Evolutionary conservation across 2,329 filamentous ascomycete genomes (phyloP), one percentile per base, ranked within the genome.

Genomic region (Zymoseptoria tritici): DNA sequence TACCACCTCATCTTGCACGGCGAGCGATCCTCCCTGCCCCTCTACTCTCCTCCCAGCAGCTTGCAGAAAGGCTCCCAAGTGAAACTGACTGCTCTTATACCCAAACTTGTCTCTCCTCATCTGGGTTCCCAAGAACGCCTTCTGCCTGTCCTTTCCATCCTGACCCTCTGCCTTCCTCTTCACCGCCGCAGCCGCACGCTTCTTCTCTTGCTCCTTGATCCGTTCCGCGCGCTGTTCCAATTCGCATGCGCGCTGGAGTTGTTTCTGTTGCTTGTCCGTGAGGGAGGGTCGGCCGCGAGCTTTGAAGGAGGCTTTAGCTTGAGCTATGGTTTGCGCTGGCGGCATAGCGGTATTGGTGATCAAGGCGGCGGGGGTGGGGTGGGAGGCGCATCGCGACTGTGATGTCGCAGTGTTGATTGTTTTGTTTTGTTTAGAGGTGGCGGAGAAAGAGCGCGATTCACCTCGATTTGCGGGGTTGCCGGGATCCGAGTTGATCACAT

Each of bases 301-400:
- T 55, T 72, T 72, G 70, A 66, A 74, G n/a, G 68, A 66, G 5
- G 71, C 71, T 65, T 73, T 74, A 22, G 73, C 72, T 61, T 74
- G 71, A 57, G 71, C 72, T 55, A 68, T 67, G 19, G 73, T 75
- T 59, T 70, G 69, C 51, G 66, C 64, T 55, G 16, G 36, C 7
- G 36, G 29, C 53, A 59, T 53, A 26, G 54, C 20, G 26, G 54
- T 26, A 9, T 52, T 5, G 42, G 22, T 9, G 11, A 31, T 36
- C 55, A 57, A 51, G n/a, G 54, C n/a, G 54, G 26, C n/a, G 19
- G n/a, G 49, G 36, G 29, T 9, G 24, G 13, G 11, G 5, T 9
- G 8, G 22, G 9, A 51, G 2, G 36, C 42, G 46, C 49, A 19
- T 24, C 31, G 46, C 19, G 46, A 52, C 21, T 24, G 51, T 52